Evolutionary conservation across 106 monocot genomes (phyloP), one percentile per base, ranked within the genome.

Genomic region (Apostasia ramifera): DNA sequence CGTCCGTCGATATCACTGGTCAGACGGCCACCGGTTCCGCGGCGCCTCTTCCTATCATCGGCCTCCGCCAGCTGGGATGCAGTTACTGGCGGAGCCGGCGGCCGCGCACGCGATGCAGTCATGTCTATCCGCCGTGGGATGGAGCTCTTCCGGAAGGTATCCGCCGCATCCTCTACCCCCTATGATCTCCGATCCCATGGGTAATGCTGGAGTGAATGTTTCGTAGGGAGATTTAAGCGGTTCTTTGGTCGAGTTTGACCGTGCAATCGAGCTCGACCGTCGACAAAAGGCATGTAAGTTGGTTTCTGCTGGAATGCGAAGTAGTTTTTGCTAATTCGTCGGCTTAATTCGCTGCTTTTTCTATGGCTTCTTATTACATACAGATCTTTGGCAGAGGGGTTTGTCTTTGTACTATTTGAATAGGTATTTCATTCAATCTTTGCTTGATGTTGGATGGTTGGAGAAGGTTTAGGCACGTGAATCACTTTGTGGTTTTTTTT

Each of bases 351-450:
- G 40, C 40, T 38, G 59, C 40, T 46, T 8, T 9, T 69, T 69
- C 26, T 26, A 26, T 59, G 37, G 40, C 40, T 38, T 66, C 40
- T 46, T 8, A 12, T 71, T 69, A 44, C 83, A 93, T 69, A 44
- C 83, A 93, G 93, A 92, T 78, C 84, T 97, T 70, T 97, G 95
- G 92, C 95, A 97, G 78, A 86, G 95, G 66, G 95, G 95, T 8
- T 59, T 97, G 48, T 92, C 95, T 45, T 82, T 97, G 46, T 97
- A 97, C 75, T 97, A 92, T 56, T 61, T 97, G 61, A 68, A 97
- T 54, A 92, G 86, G 95, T 89, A 76, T 51, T 37, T 2, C 43
- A 48, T n/a, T 59, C 26, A 15, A 6, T 59, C 26, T 40, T 56
- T 40, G 8, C 37, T 57, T 59, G 40, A 41, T 53, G 13, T 38